A percentile compares a stretch with the other conserved stretches of the same genome.
Evolutionary conservation across 2,329 filamentous ascomycete species (phyloP).

Genomic region (Triangularia setosa): DNA sequence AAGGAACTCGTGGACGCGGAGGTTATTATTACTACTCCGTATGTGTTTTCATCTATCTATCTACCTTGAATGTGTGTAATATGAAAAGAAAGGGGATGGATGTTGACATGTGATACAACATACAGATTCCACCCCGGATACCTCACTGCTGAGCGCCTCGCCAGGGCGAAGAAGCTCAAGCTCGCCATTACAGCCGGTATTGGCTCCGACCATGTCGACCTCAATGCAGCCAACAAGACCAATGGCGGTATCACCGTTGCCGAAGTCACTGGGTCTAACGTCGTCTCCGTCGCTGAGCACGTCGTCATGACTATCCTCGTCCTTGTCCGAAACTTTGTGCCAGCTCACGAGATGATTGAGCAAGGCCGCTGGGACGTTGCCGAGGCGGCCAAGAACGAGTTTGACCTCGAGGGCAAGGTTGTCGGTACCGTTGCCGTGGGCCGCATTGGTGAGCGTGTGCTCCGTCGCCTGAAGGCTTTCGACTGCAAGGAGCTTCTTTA

Average conservation of each 20-base stretch:
- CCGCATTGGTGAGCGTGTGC: constrained; percentile 95
- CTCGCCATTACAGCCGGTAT: constrained; percentile 95
- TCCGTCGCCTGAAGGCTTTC: constrained; percentile 92
- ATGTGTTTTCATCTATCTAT: background rate
- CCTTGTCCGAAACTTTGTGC: constrained; percentile 97
- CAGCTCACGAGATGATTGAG: constrained; percentile 90
- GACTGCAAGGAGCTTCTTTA: constrained; percentile 99
- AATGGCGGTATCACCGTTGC: constrained; percentile 97
- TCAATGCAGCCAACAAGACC: constrained; percentile 95
- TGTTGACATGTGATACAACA: constrained; percentile 12
- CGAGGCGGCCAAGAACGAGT: constrained; percentile 96
- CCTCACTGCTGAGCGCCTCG: constrained; percentile 91
- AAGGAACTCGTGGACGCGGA: constrained; percentile 94
- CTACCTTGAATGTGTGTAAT: no score
- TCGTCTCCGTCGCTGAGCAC: constrained; percentile 97
- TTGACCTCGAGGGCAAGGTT: constrained; percentile 93
- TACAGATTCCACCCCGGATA: constrained; percentile 94
- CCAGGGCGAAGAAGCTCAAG: constrained; percentile 99
- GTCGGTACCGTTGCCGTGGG: constrained; percentile 97
- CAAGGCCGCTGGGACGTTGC: constrained; percentile 93
- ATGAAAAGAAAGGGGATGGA: background rate
- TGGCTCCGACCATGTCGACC: constrained; percentile 96
- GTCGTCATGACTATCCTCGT: constrained; percentile 98
- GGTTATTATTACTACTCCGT: constrained; percentile 95
- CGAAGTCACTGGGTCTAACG: constrained; percentile 97